Evolutionary conservation across 2,329 filamentous ascomycete species (phyloP).

Genomic region (Colletotrichum plurivorum): DNA sequence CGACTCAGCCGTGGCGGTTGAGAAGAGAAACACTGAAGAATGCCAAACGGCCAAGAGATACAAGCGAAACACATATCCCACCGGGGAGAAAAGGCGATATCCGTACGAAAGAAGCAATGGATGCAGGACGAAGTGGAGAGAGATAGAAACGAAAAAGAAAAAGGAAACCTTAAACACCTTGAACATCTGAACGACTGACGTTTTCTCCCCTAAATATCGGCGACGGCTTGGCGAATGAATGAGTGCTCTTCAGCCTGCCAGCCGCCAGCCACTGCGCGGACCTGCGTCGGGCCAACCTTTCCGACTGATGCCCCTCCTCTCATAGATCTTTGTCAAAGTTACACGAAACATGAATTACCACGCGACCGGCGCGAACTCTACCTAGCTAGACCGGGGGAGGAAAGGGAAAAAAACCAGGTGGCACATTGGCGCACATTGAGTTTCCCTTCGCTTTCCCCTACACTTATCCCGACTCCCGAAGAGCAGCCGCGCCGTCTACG

Average conservation of each 20-base stretch:
- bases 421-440: slow-evolving; percentile 22
- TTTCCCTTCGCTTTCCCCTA: background rate
- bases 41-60: background rate
- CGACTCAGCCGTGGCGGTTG: no score
- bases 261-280: background rate
- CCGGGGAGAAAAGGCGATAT: background rate
- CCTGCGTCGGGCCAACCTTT: background rate
- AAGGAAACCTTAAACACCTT: background rate
- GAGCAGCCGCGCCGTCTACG: background rate
- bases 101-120: slow-evolving; percentile 6
- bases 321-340: no score
- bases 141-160: no score
- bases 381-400: no score
- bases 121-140: background rate
- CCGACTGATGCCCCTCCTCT: no score
- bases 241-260: background rate
- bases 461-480: background rate
- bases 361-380: background rate
- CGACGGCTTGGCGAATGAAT: background rate
- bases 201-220: background rate
- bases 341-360: background rate
- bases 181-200: background rate
- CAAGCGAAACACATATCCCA: slow-evolving; percentile 27
- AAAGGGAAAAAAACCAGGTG: no score
- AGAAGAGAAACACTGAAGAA: slow-evolving; percentile 21